phyloP scores from a whole-genome alignment of 148 eudicot genomes.

The Simmondsia chinensis region DNA sequence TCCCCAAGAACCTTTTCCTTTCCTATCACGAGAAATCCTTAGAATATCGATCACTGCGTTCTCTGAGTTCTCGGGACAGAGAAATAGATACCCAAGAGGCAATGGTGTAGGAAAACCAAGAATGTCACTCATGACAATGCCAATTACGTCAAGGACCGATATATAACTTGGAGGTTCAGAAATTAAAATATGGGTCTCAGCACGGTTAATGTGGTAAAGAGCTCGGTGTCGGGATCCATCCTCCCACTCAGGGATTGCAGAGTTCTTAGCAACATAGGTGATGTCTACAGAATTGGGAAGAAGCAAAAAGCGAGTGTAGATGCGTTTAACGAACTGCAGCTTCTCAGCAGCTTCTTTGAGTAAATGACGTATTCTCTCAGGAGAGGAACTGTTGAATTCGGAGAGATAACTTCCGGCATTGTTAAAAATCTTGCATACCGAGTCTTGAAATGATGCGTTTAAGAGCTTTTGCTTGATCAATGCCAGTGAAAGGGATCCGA shows the following conservation, averaged over 20 bases:
- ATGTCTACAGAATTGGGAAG: constrained; percentile 66
- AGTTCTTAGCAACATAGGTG: constrained; percentile 44
- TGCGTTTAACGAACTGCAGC: constrained; percentile 62
- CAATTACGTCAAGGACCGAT: constrained; percentile 61
- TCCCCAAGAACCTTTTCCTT: constrained; percentile 24
- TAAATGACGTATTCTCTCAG: constrained; percentile 23
- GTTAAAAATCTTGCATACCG: constrained; percentile 51
- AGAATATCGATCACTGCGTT: constrained; percentile 50
- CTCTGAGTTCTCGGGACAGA: constrained; percentile 76
- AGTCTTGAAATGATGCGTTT: constrained; percentile 74
- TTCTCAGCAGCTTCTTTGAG: constrained; percentile 58
- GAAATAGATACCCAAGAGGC: constrained; percentile 67
- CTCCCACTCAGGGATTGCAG: constrained; percentile 65
- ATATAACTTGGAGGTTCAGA: constrained; percentile 88
- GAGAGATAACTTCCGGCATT: constrained; percentile 30
- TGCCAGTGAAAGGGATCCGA: constrained; percentile 51
- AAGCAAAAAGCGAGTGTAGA: constrained; percentile 74
- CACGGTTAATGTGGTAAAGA: constrained; percentile 55
- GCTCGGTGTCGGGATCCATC: constrained; percentile 52
- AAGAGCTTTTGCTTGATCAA: constrained; percentile 47
- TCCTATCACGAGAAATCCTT: constrained; percentile 50
- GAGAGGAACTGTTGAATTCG: constrained; percentile 19
- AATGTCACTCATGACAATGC: constrained; percentile 63
- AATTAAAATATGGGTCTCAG: constrained; percentile 40
- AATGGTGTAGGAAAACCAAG: constrained; percentile 61